A percentile compares a stretch with the other conserved stretches of the same genome.
phyloP scores from a whole-genome alignment of 2,329 filamentous ascomycete species.

The Westerdykella sp. region DNA sequence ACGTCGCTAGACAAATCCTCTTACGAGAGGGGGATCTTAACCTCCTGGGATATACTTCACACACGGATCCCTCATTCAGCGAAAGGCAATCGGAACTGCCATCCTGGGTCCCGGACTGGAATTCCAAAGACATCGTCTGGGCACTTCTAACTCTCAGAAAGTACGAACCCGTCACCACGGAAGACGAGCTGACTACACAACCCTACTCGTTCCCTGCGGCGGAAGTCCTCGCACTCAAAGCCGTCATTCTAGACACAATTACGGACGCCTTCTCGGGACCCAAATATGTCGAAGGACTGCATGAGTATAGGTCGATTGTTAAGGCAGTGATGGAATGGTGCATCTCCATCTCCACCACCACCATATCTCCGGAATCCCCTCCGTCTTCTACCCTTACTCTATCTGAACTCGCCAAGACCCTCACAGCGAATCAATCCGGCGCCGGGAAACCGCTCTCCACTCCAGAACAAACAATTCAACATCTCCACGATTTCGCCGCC shows the following conservation, averaged over 20 bases:
- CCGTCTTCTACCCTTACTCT: not conserved
- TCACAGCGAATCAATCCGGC: constrained; percentile 6
- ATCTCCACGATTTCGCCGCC: constrained; percentile 8
- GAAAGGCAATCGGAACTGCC: constrained; percentile 1
- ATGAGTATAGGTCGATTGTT: not conserved
- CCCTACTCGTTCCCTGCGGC: not conserved
- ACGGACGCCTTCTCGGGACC: not conserved
- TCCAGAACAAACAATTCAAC: not conserved
- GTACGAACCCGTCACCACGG: not conserved
- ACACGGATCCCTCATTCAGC: not conserved
- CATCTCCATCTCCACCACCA: not conserved
- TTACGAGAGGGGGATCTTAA: constrained; percentile 5
- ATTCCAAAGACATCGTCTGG: constrained; percentile 1
- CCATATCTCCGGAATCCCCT: not conserved
- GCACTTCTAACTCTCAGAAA: constrained; percentile 1
- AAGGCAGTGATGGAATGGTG: constrained; percentile 5
- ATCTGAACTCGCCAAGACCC: constrained; percentile 3
- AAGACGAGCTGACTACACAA: not conserved
- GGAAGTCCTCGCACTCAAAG: constrained; percentile 3
- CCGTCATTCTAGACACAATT: constrained; percentile 5
- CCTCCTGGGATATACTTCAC: constrained; percentile 5
- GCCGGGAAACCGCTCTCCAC: constrained; percentile 1
- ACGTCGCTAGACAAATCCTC: constrained; percentile 6
- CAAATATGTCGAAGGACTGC: not conserved
- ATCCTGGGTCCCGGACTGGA: constrained; percentile 17